These are phyloP conservation scores for Tolypocladium album DNA, from an alignment of 2,329 filamentous ascomycete species.

Conservation along the genomic window DNA sequence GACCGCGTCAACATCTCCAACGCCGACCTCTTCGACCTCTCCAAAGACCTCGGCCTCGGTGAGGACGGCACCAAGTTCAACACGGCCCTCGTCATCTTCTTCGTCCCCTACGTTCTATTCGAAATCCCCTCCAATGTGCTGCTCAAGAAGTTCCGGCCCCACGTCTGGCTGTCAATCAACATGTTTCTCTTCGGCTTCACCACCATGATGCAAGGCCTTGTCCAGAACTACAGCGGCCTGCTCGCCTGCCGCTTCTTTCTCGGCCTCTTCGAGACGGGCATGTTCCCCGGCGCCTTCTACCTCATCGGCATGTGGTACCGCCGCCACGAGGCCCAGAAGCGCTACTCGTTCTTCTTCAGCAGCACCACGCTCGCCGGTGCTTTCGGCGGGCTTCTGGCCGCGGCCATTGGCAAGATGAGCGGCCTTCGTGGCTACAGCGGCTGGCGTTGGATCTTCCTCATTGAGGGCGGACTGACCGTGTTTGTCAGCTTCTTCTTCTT, in stretches of 20 bases:
- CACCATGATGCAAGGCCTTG: slow-evolving; percentile 66
- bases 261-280: slow-evolving; percentile 64
- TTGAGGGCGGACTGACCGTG: slow-evolving; percentile 59
- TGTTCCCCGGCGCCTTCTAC: slow-evolving; percentile 55
- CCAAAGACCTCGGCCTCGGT: slow-evolving; percentile 47
- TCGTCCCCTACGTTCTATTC: slow-evolving; percentile 63
- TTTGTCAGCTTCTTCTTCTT: slow-evolving; percentile 51
- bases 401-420: slow-evolving; percentile 84
- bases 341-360: slow-evolving; percentile 90
- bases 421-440: slow-evolving; percentile 54
- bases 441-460: slow-evolving; percentile 78
- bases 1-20: slow-evolving; percentile 73
- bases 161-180: slow-evolving; percentile 66
- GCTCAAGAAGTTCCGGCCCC: slow-evolving; percentile 51
- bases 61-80: slow-evolving; percentile 51
- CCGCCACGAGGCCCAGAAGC: slow-evolving; percentile 76
- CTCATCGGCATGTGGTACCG: slow-evolving; percentile 85
- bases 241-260: slow-evolving; percentile 78
- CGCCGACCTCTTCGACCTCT: slow-evolving; percentile 56
- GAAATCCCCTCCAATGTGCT: slow-evolving; percentile 61
- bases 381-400: slow-evolving; percentile 78
- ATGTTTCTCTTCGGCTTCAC: slow-evolving; percentile 78
- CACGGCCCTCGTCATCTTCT: slow-evolving; percentile 70
- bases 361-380: slow-evolving; percentile 70
- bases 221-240: slow-evolving; percentile 66